Conservation (phyloP, 352 stramenopile genomes). For the Phytophthora sp. region DNA sequence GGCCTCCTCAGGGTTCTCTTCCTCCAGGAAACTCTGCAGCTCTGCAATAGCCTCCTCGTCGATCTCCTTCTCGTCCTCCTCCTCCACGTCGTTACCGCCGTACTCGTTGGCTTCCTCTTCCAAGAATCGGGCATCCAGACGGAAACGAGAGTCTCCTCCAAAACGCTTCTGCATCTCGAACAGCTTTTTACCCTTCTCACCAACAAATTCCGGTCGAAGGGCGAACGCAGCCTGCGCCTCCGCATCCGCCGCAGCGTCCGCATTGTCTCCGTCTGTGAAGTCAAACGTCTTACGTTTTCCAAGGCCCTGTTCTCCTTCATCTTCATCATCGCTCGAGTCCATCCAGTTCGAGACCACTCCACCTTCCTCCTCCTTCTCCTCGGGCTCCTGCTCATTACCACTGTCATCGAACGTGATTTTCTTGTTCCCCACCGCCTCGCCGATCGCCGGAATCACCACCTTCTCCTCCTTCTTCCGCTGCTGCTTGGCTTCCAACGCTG, state of each 20-base stretch:
- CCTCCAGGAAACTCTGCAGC: constrained; percentile 58
- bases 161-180: constrained; percentile 88
- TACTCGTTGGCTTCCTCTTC: constrained; percentile 72
- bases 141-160: constrained; percentile 77
- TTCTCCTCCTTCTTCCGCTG: constrained; percentile 36
- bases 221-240: constrained; percentile 52
- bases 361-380: constrained; percentile 23
- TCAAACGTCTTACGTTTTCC: constrained; percentile 43
- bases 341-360: constrained; percentile 53
- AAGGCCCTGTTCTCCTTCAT: constrained; percentile 19
- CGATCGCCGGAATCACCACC: constrained; percentile 35
- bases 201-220: constrained; percentile 74
- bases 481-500: constrained; percentile 57
- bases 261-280: constrained; percentile 45
- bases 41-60: constrained; percentile 30
- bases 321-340: constrained; percentile 63
- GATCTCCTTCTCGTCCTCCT: constrained; percentile 24
- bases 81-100: constrained; percentile 47
- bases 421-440: constrained; percentile 42
- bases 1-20: constrained; percentile 43
- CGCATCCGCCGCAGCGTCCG: constrained; percentile 34
- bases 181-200: constrained; percentile 68
- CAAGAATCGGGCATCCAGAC: constrained; percentile 78
- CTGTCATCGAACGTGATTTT: constrained; percentile 85
- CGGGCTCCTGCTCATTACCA: constrained; percentile 58